phyloP scores from a whole-genome alignment of 495 filamentous ascomycete genomes.

The Cetradonia linearis region DNA sequence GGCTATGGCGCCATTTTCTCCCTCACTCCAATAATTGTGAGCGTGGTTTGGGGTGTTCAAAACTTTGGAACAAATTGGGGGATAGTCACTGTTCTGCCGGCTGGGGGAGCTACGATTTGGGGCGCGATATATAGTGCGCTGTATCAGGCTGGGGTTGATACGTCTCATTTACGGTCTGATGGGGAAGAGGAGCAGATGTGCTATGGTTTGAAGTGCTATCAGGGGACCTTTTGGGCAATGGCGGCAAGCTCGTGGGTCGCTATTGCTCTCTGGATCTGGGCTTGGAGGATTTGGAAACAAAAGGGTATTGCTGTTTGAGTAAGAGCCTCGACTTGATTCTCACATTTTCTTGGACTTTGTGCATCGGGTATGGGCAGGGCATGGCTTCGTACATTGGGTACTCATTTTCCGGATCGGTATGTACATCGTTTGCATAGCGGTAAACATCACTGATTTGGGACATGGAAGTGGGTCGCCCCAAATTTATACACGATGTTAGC shows the following conservation, averaged over 20 bases:
- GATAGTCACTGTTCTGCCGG: constrained; percentile 83
- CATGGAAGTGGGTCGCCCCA: too few relatives aligned
- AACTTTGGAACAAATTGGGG: constrained; percentile 99
- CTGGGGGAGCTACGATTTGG: constrained; percentile 75
- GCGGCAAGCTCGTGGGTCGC: constrained; percentile 68
- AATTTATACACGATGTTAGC: too few relatives aligned
- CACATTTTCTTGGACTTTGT: background rate
- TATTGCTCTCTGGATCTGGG: constrained; percentile 58
- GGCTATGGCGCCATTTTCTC: constrained; percentile 90
- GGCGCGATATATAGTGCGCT: constrained; percentile 69
- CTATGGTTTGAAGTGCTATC: constrained; percentile 72
- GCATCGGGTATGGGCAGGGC: background rate
- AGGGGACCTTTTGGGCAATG: constrained; percentile 69
- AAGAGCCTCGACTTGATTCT: too few relatives aligned
- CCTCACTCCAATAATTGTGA: constrained; percentile 80
- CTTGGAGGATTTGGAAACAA: constrained; percentile 80
- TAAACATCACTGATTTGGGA: too few relatives aligned
- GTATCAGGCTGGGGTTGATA: constrained; percentile 47
- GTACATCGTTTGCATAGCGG: too few relatives aligned
- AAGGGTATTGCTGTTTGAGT: constrained; percentile 66
- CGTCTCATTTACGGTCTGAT: constrained; percentile 30
- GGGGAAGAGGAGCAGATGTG: constrained; percentile 35
- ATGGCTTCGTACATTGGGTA: background rate
- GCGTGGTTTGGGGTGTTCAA: constrained; percentile 92
- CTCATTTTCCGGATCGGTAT: too few relatives aligned